A percentile compares a stretch with the other conserved stretches of the same genome.
Conservation (phyloP, 257 asterid species). For the Petunia secreta region DNA sequence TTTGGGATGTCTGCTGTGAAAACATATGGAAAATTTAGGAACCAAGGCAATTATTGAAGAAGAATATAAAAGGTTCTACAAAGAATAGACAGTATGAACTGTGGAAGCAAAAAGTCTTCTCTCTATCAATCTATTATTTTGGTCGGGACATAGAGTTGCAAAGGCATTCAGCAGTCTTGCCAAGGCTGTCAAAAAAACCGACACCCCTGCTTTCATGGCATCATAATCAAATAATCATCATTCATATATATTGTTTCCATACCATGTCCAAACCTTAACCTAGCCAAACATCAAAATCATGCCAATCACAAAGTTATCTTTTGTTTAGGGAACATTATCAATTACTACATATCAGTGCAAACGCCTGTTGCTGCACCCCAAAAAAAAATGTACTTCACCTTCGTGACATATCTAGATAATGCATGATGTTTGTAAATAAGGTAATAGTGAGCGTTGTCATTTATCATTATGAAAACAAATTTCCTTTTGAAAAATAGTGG, state of each 20-base stretch:
- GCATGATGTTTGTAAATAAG: too few relatives aligned
- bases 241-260: not conserved
- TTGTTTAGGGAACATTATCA: not conserved
- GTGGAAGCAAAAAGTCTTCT: conserved; percentile 3
- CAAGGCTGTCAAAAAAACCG: not conserved
- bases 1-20: not conserved
- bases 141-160: not conserved
- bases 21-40: not conserved
- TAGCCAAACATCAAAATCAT: conserved; percentile 21
- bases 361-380: too few relatives aligned
- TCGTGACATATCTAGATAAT: too few relatives aligned
- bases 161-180: conserved; percentile 3
- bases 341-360: not conserved
- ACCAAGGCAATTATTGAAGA: not conserved
- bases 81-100: not conserved
- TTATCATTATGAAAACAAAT: too few relatives aligned
- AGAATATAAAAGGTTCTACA: not conserved
- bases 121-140: not conserved
- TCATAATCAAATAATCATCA: not conserved
- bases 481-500: too few relatives aligned
- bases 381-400: too few relatives aligned
- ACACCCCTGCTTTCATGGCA: conserved; percentile 10
- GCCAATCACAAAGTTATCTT: not conserved
- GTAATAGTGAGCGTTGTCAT: too few relatives aligned
- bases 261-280: conserved; percentile 23